Percentiles rank a stretch among this genome's conserved stretches.
Conservation (phyloP, 2,329 filamentous ascomycete genomes). For the Colletotrichum sp. region DNA sequence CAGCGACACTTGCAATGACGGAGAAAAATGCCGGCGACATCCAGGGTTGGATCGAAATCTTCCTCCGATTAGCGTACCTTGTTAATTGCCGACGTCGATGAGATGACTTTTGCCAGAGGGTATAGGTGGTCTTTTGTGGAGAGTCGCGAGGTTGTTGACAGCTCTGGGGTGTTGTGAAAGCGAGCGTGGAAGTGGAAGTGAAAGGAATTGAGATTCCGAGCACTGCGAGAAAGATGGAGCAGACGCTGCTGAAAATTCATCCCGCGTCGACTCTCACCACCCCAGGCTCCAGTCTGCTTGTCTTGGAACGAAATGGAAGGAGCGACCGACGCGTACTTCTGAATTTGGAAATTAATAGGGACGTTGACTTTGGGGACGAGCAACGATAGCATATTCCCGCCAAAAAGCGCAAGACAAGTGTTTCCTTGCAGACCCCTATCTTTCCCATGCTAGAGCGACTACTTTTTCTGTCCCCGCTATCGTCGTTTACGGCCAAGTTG, state of each 20-base stretch:
- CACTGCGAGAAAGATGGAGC: background rate
- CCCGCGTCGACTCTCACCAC: fast-evolving
- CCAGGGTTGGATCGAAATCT: background rate
- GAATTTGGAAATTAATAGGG: fast-evolving
- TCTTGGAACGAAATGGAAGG: background rate
- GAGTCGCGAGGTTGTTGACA: background rate
- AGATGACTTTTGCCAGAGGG: fast-evolving
- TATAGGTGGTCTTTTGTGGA: fast-evolving
- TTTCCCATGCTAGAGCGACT: no score
- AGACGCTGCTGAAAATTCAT: background rate
- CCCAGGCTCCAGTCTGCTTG: background rate
- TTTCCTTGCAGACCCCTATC: background rate
- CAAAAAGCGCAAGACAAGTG: background rate
- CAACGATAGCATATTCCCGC: no score
- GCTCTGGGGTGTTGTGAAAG: background rate
- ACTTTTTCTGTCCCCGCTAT: no score
- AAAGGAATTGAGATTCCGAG: background rate
- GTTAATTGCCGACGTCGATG: fast-evolving
- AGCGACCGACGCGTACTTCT: fast-evolving
- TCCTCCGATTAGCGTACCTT: background rate
- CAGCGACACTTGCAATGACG: background rate
- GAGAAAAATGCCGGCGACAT: fast-evolving
- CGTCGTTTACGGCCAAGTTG: fast-evolving
- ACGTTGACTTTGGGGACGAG: fast-evolving
- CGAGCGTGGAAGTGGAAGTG: background rate